phyloP scores from a whole-genome alignment of 208 protist species.

The Strigomonas culicis region DNA sequence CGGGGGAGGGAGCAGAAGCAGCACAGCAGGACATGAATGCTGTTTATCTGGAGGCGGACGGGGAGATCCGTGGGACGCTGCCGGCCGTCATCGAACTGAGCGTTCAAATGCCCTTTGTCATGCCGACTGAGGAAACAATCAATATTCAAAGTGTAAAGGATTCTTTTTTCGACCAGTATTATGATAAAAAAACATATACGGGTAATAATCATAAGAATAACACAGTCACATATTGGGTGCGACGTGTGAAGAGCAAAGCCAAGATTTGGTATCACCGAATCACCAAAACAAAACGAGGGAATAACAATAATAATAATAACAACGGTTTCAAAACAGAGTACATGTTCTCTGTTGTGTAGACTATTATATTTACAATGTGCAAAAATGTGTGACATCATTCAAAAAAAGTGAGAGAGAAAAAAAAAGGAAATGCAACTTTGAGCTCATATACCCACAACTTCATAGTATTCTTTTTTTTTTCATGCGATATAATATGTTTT shows the following conservation, averaged over 20 bases:
- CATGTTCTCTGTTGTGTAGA: too few relatives aligned
- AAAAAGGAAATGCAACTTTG: neutral
- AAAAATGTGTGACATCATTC: too few relatives aligned
- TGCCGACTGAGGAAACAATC: neutral
- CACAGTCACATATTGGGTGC: too few relatives aligned
- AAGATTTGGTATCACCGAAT: too few relatives aligned
- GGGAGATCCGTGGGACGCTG: neutral
- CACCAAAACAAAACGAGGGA: neutral
- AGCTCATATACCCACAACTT: neutral
- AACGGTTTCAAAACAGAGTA: neutral
- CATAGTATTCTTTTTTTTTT: constrained; percentile 4
- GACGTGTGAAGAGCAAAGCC: too few relatives aligned
- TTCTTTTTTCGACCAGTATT: too few relatives aligned
- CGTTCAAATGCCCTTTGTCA: neutral
- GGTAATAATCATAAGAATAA: too few relatives aligned
- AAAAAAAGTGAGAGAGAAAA: neutral
- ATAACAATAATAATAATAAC: constrained; percentile 10
- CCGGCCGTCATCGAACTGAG: neutral
- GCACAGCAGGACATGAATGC: neutral
- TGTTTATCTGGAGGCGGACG: neutral
- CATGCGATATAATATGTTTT: constrained; percentile 9
- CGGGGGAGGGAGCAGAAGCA: too few relatives aligned
- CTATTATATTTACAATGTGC: too few relatives aligned
- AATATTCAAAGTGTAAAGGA: neutral
- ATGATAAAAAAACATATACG: too few relatives aligned